A percentile compares a stretch with the other conserved stretches of the same genome.
These are phyloP conservation scores for Albatrellus sp. DNA, from an alignment of 1,284 basidiomycete species.

Conservation along the genomic window DNA sequence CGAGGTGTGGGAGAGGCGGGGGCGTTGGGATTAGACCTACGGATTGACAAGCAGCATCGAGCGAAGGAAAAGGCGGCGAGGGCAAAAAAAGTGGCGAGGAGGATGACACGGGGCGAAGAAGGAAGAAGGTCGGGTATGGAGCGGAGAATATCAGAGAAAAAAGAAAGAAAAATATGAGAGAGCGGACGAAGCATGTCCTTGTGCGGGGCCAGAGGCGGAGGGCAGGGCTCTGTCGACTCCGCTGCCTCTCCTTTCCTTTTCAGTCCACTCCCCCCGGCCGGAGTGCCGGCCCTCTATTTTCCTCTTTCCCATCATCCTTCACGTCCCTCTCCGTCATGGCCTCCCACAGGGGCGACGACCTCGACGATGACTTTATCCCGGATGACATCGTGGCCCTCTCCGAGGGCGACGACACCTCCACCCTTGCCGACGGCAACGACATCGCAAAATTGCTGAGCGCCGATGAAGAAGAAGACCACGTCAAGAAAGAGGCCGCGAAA, in stretches of 20 bases:
- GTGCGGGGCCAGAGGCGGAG: not conserved
- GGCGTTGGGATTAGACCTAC: not conserved
- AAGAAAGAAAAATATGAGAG: not conserved
- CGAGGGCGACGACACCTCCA: conserved; percentile 31
- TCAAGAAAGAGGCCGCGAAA: conserved; percentile 12
- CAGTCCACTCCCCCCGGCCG: not conserved
- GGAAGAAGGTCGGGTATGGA: not conserved
- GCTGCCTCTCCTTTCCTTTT: not conserved
- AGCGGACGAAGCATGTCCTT: not conserved
- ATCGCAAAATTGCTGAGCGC: conserved; percentile 29
- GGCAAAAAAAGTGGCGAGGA: not conserved
- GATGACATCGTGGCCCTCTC: conserved; percentile 58
- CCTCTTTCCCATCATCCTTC: not conserved
- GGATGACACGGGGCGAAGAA: not conserved
- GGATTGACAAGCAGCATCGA: conserved; percentile 6
- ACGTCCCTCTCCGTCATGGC: conserved; percentile 11
- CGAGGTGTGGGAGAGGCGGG: conserved; percentile 6
- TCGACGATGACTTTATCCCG: conserved; percentile 68
- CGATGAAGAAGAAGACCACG: conserved; percentile 28
- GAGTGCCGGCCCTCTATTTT: not conserved
- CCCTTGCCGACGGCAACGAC: conserved; percentile 23
- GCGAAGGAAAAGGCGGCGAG: not conserved
- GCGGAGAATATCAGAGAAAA: not conserved
- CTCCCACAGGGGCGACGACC: conserved; percentile 51
- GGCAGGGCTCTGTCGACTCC: not conserved